Base-by-base conservation (phyloP, 129 eudicot genomes). In the Oenanthe sinensis region DNA sequence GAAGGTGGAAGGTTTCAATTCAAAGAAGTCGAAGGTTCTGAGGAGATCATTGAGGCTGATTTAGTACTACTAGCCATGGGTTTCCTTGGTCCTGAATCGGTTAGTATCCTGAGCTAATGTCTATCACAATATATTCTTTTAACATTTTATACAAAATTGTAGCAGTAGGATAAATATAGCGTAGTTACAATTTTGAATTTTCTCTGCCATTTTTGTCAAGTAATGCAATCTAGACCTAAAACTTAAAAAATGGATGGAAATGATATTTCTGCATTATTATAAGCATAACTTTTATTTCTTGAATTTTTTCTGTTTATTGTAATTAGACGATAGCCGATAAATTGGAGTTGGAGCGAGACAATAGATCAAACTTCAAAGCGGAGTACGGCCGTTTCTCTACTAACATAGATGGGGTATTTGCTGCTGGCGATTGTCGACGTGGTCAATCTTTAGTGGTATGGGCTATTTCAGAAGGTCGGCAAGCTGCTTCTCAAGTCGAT, bases 61-160 rank as follows among this genome's bases (percentile, higher is more conserved):
- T 71, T 96, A 44, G 97, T 92, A 30, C 81, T 96, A 76, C 84
- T 96, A 54, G 99, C 99, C 75, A 92, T 96, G 99, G 99, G 99
- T 4, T 96, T 96, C 87, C 97, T 96, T 24, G 99, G 99, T 69
- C 99, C 99, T 30, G 99, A 96, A 75, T 33, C 90, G 97, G 99
- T 95, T 77, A 83, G 98, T 90, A 65, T 74, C 19, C 40, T 46
- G 52, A 42, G 3, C n/a, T 20, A 10, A 72, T 72, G 15, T 42
- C 6, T 42, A 40, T 20, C 47, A 71, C 49, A 71, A 19, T 40
- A 12, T 71, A 3, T 19, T 4, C 43, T n/a, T 3, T 3, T 60
- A 8, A 8, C 36, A 9, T n/a, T 60, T 28, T 58, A 22, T 22
- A 58, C 65, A 58, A n/a, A 20, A 22, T 30, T 54, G 26, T 54